A percentile compares a stretch with the other conserved stretches of the same genome.
Evolutionary conservation across 129 eudicot species (phyloP).

Genomic region (Escallonia herrerae): DNA sequence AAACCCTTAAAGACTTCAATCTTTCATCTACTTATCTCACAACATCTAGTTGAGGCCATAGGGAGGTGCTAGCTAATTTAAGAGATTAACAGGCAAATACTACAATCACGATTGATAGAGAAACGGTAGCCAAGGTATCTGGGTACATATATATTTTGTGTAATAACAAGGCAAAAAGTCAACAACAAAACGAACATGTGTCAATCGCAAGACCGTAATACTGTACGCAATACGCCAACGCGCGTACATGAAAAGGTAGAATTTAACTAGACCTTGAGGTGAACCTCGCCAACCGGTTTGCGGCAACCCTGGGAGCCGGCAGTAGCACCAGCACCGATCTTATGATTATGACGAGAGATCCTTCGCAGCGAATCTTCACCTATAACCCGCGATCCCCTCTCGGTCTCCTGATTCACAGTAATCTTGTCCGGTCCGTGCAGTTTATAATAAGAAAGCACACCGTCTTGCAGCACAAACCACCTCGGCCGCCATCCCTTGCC

Average conservation of each 20-base stretch:
- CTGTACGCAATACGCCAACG: no score
- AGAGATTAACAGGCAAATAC: no score
- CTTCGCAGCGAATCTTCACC: slow-evolving; percentile 74
- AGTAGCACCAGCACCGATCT: slow-evolving; percentile 3
- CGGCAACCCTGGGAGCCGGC: slow-evolving; percentile 16
- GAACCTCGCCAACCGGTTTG: slow-evolving; percentile 87
- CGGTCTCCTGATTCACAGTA: slow-evolving; percentile 44
- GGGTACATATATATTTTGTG: no score
- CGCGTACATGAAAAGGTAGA: not conserved
- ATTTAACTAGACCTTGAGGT: slow-evolving; percentile 58
- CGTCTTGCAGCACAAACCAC: slow-evolving; percentile 92
- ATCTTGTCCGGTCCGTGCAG: slow-evolving; percentile 88
- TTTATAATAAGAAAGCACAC: slow-evolving; percentile 81
- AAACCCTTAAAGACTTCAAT: no score
- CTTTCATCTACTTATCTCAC: no score
- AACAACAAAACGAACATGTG: no score
- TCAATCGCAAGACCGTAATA: not conserved
- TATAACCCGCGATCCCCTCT: slow-evolving; percentile 67
- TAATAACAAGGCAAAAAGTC: no score
- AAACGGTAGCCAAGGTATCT: no score
- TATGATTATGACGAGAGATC: slow-evolving; percentile 23
- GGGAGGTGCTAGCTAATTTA: no score
- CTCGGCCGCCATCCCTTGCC: slow-evolving; percentile 95
- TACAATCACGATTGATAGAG: no score
- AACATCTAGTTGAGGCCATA: no score